phyloP scores from a whole-genome alignment of 2,329 filamentous ascomycete species.

The Penicillium hordei region DNA sequence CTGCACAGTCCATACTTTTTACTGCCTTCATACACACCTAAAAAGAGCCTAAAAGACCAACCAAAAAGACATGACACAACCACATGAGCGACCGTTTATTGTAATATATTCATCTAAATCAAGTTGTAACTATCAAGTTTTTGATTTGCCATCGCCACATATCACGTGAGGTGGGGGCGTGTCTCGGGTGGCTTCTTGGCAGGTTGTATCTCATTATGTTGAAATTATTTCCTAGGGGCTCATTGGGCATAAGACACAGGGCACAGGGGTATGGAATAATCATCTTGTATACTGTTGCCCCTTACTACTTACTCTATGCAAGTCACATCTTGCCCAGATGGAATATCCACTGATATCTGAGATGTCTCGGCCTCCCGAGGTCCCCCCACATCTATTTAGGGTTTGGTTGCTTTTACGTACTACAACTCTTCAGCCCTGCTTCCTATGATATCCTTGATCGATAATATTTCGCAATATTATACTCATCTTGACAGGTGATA shows the following conservation, averaged over 20 bases:
- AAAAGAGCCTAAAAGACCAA: too few species aligned
- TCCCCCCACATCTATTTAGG: neutral
- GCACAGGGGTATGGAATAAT: neutral
- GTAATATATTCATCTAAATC: neutral
- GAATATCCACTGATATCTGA: neutral
- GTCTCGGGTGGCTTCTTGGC: slow-evolving; percentile 7
- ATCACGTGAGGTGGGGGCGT: slow-evolving; percentile 19
- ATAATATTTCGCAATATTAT: neutral
- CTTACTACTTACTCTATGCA: neutral
- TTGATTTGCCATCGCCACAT: slow-evolving; percentile 12
- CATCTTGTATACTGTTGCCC: neutral
- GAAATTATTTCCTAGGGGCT: neutral
- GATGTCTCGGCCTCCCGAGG: neutral
- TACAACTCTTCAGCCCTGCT: neutral
- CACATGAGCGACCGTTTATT: too few species aligned
- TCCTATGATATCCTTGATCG: neutral
- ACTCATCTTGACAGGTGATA: too few species aligned
- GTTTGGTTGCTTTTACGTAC: neutral
- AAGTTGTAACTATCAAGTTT: slow-evolving; percentile 2
- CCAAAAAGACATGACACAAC: too few species aligned
- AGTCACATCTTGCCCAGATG: neutral
- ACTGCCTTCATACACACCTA: too few species aligned
- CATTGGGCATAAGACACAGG: neutral
- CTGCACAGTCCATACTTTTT: too few species aligned
- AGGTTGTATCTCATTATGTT: slow-evolving; percentile 1